Percentiles rank a stretch among this genome's conserved stretches.
These are phyloP conservation scores for Teunomyces aglyptinius DNA, from an alignment of 805 yeast species.

Conservation along the genomic window DNA sequence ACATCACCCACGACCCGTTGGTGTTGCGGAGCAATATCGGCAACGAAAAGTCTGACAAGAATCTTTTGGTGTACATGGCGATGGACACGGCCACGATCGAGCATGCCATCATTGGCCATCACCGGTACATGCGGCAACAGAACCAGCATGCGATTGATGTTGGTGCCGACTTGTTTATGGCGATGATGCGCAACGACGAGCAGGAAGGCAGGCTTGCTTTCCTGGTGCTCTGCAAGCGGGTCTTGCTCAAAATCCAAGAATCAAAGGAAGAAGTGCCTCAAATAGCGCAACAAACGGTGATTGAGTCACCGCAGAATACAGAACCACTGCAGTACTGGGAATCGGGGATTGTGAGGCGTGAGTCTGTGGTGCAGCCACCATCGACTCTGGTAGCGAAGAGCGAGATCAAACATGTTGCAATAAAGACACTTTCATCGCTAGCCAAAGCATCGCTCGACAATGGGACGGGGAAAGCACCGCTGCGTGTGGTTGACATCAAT, in stretches of 20 bases:
- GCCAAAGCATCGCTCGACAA: background rate
- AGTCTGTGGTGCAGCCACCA: background rate
- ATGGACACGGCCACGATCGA: constrained; percentile 7
- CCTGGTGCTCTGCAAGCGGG: constrained; percentile 12
- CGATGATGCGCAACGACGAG: constrained; percentile 12
- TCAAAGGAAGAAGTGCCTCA: constrained; percentile 1
- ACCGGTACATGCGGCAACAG: background rate
- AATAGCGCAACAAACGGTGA: background rate
- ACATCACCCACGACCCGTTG: constrained; percentile 10
- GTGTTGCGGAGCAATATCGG: constrained; percentile 9
- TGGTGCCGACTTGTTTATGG: constrained; percentile 5
- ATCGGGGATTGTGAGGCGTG: background rate
- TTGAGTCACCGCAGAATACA: background rate
- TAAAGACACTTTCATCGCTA: background rate
- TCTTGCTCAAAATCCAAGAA: constrained; percentile 13
- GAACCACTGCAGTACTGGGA: constrained; percentile 6
- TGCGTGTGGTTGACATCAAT: constrained; percentile 6
- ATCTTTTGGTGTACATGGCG: constrained; percentile 10
- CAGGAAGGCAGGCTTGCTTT: constrained; percentile 14
- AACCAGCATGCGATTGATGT: background rate
- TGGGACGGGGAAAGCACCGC: background rate
- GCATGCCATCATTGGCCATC: constrained; percentile 1
- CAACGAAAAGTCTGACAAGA: constrained; percentile 5
- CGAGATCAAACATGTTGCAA: constrained; percentile 1
- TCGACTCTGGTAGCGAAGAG: background rate